A percentile compares a stretch with the other conserved stretches of the same genome.
Conservation (phyloP, 2,329 filamentous ascomycete species). For the Xylariales sp. region DNA sequence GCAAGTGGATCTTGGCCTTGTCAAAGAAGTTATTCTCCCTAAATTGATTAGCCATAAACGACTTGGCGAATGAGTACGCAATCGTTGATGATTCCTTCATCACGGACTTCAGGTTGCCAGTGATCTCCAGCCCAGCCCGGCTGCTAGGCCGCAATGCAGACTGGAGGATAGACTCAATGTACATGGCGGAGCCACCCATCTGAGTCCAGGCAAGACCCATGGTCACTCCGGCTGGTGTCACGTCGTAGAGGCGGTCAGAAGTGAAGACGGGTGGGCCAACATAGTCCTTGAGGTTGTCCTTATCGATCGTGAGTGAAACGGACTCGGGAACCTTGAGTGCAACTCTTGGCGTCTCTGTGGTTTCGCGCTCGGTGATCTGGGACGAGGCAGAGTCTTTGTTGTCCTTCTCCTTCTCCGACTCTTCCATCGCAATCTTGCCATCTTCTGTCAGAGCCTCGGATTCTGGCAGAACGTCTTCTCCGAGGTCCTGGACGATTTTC, state of each 20-base stretch:
- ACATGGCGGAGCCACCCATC: conserved; percentile 93
- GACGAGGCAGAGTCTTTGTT: conserved; percentile 20
- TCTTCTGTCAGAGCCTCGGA: conserved; percentile 79
- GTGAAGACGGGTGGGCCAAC: conserved; percentile 95
- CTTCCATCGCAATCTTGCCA: conserved; percentile 72
- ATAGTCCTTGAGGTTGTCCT: conserved; percentile 91
- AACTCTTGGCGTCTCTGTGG: conserved; percentile 67
- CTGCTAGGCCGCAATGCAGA: conserved; percentile 70
- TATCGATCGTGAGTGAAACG: conserved; percentile 82
- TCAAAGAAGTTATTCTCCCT: conserved; percentile 94
- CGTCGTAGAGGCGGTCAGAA: conserved; percentile 90
- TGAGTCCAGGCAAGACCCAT: conserved; percentile 99
- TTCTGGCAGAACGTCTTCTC: conserved; percentile 77
- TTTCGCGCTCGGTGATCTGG: conserved; percentile 52
- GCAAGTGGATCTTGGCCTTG: conserved; percentile 89
- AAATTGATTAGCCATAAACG: conserved; percentile 78
- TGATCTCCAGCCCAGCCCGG: conserved; percentile 79
- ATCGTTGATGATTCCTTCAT: conserved; percentile 98
- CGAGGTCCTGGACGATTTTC: conserved; percentile 93
- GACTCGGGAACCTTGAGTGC: conserved; percentile 79
- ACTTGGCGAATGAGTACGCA: conserved; percentile 94
- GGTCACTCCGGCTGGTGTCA: conserved; percentile 86
- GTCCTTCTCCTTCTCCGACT: conserved; percentile 62
- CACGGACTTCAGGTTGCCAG: conserved; percentile 89
- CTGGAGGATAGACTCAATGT: conserved; percentile 95